Base-by-base conservation (phyloP, 805 yeast genomes). In the Scheffersomyces stipitis region DNA sequence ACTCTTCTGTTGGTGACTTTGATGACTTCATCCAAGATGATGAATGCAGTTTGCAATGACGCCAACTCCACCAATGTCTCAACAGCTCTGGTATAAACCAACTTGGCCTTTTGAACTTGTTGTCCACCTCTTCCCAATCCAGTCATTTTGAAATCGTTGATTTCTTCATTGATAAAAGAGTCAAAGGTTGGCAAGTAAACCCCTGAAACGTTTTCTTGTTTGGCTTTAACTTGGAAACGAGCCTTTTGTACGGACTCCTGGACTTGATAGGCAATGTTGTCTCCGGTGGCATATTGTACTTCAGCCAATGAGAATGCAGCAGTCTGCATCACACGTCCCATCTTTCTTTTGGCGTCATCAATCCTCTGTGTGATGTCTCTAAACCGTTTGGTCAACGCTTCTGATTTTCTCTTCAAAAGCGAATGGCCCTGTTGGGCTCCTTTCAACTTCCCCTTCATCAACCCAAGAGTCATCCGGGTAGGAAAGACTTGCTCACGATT, bases 61-160 rank as follows among this genome's bases (percentile, higher is more conserved):
- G 99, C 99, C 49, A 91, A 75, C 59, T 89, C 97, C 22, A 91
- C 97, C 45, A 91, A 75, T 0, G 97, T 89, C 65, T 93, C 98
- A n/a, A 93, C 97, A 10, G 96, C 96, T 55, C 83, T 86, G 26
- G 96, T 83, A 64, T 93, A 93, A 16, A 93, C 96, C 48, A 78
- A 78, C 64, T 90, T 89, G 39, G 98, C 97, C 63, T 83, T 84
- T 64, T 86, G 96, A 37, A 91, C 95, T 62, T 91, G 98, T 66
- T 91, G 98, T 46, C 99, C 98, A 66, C 99, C 99, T 62, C 97
- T 78, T 34, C 99, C 99, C 49, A 91, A 74, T 51, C 99, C 99
- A 4, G 98, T 91, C 79, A 91, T 73, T 62, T 87, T 87, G 74
- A 91, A 91, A 58, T 93, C 99, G 56, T 91, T 91, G 59, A 87